A percentile compares a stretch with the other conserved stretches of the same genome.
Evolutionary conservation across 305 asterid species (phyloP).

Genomic region (Rubia balearica): DNA sequence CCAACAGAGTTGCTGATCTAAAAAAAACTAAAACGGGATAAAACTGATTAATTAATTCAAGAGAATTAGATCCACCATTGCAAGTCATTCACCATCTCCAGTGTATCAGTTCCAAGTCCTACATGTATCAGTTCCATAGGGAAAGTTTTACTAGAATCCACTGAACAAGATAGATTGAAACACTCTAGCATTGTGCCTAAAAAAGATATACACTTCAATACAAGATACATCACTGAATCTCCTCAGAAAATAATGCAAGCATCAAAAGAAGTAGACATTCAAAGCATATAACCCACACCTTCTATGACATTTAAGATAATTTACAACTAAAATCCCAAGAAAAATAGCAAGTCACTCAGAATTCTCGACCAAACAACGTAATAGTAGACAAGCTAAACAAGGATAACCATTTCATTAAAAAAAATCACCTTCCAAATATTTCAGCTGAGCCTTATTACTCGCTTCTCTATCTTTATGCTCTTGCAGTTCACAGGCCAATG

Average conservation of each 20-base stretch:
- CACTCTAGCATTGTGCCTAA: neutral
- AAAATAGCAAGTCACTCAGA: neutral
- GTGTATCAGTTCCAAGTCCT: neutral
- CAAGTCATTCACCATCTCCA: neutral
- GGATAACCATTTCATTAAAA: neutral
- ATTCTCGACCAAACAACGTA: neutral
- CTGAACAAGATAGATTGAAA: neutral
- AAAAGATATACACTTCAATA: neutral
- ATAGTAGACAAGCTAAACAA: neutral
- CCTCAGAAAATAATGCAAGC: neutral
- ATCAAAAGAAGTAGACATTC: neutral
- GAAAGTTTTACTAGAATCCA: neutral
- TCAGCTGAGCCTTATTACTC: slow-evolving; percentile 64
- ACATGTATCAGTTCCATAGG: slow-evolving; percentile 1
- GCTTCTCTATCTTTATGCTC: slow-evolving; percentile 66
- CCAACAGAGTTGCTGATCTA: neutral
- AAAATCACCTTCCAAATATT: slow-evolving; percentile 57
- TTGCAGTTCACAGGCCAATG: slow-evolving; percentile 69
- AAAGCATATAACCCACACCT: neutral
- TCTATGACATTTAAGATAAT: neutral
- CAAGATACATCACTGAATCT: neutral
- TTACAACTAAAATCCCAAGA: neutral
- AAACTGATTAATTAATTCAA: neutral
- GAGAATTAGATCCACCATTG: neutral
- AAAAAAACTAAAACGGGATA: neutral